A percentile compares a stretch with the other conserved stretches of the same genome.
Evolutionary conservation across 2,329 filamentous ascomycete species (phyloP).

Genomic region (Cladosporium cucumerinum): DNA sequence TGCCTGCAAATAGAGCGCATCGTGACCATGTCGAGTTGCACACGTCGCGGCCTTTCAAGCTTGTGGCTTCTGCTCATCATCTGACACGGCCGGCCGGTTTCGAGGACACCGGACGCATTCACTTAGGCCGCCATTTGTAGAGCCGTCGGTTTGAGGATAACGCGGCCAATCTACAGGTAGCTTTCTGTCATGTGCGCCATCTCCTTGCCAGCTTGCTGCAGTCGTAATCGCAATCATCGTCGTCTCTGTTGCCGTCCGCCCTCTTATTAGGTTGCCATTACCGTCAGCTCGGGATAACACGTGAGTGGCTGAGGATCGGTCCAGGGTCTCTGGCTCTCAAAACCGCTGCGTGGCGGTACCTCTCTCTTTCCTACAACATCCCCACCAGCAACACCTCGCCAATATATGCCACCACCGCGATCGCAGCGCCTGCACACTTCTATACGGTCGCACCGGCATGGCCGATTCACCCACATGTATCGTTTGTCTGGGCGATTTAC

Average conservation of each 20-base stretch:
- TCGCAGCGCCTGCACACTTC: neutral
- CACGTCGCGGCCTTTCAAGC: neutral
- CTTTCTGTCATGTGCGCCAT: neutral
- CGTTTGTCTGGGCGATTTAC: conserved; percentile 68
- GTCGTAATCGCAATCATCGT: neutral
- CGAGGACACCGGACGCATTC: neutral
- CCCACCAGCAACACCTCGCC: neutral
- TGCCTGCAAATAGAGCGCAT: conserved; percentile 8
- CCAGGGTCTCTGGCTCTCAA: neutral
- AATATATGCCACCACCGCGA: conserved; percentile 11
- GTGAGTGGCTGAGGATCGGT: conserved; percentile 12
- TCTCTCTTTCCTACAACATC: conserved; percentile 4
- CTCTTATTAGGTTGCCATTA: neutral
- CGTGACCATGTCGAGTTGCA: conserved; percentile 10
- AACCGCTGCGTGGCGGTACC: neutral
- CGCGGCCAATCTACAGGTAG: neutral
- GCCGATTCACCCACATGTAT: conserved; percentile 61
- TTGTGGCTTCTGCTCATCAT: conserved; percentile 10
- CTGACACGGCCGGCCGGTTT: conserved; percentile 12
- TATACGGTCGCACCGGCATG: conserved; percentile 41
- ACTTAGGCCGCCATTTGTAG: neutral
- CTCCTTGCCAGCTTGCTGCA: neutral
- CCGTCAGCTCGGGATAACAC: neutral
- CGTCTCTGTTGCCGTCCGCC: conserved; percentile 4
- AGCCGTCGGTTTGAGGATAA: neutral